Conservation (phyloP, 768 basidiomycete species). For the Russula olivacea region DNA sequence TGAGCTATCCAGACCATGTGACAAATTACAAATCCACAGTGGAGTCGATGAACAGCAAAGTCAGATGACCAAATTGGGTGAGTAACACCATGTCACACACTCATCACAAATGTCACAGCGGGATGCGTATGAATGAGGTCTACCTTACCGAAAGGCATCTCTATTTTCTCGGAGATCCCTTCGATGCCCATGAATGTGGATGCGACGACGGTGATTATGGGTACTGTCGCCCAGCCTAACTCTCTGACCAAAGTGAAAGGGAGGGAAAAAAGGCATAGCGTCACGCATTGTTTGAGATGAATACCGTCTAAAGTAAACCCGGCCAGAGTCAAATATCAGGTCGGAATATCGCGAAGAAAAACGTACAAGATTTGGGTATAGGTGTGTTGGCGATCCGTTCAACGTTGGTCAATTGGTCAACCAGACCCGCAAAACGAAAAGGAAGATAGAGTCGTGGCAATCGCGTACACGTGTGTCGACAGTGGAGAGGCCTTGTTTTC, state of each 20-base stretch:
- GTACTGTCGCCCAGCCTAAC: conserved; percentile 77
- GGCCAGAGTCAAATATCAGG: conserved; percentile 7
- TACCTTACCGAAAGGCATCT: conserved; percentile 94
- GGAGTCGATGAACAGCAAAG: too few species aligned
- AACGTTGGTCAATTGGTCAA: conserved; percentile 80
- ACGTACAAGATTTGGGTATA: conserved; percentile 68
- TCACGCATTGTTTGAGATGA: conserved; percentile 94
- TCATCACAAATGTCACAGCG: too few species aligned
- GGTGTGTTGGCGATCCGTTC: conserved; percentile 90
- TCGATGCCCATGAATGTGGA: conserved; percentile 95
- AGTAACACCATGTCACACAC: too few species aligned
- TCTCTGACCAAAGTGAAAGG: conserved; percentile 82
- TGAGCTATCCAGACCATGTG: too few species aligned
- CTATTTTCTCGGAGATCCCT: conserved; percentile 92
- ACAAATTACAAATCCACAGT: too few species aligned
- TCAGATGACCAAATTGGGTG: too few species aligned
- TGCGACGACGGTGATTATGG: conserved; percentile 79
- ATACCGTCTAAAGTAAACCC: conserved; percentile 56
- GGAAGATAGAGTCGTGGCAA: too few species aligned
- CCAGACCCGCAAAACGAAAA: conserved; percentile 72
- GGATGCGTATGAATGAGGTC: too few species aligned
- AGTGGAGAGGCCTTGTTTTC: too few species aligned
- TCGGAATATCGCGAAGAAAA: background rate
- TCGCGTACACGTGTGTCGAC: too few species aligned
- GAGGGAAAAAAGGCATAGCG: conserved; percentile 84